Conservation (phyloP, 2,329 filamentous ascomycete genomes). For the Fusarium agapanthi region DNA sequence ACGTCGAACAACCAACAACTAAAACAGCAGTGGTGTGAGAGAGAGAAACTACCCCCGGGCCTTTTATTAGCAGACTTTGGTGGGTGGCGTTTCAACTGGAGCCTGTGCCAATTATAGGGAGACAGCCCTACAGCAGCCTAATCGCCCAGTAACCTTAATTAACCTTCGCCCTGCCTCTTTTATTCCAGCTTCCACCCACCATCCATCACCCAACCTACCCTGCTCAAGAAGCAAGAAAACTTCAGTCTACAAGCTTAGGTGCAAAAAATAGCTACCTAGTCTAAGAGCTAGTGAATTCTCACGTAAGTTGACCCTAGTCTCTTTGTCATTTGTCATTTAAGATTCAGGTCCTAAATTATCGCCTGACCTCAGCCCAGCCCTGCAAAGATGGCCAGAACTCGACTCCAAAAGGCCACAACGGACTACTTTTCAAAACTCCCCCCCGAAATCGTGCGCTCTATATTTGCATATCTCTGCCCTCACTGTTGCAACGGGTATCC, state of each 20-base stretch:
- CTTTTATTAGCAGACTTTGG: neutral
- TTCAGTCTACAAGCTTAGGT: accelerated
- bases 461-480: neutral
- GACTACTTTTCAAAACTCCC: neutral
- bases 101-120: neutral
- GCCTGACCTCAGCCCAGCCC: neutral
- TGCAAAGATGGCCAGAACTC: neutral
- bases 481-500: slow-evolving; percentile 3
- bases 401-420: neutral
- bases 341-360: neutral
- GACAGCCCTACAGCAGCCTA: neutral
- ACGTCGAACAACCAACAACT: neutral
- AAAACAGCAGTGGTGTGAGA: neutral
- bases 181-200: neutral
- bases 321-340: neutral
- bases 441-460: neutral
- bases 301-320: neutral
- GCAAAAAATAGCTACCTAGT: accelerated
- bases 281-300: neutral
- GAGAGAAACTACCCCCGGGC: neutral
- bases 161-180: neutral
- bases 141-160: neutral
- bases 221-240: neutral
- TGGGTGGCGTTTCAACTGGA: neutral
- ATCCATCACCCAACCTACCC: neutral